Percentiles rank a stretch among this genome's conserved stretches.
Evolutionary conservation across 2,329 filamentous ascomycete genomes (phyloP).

Genomic region (Aspergillus fumigatiaffinis): DNA sequence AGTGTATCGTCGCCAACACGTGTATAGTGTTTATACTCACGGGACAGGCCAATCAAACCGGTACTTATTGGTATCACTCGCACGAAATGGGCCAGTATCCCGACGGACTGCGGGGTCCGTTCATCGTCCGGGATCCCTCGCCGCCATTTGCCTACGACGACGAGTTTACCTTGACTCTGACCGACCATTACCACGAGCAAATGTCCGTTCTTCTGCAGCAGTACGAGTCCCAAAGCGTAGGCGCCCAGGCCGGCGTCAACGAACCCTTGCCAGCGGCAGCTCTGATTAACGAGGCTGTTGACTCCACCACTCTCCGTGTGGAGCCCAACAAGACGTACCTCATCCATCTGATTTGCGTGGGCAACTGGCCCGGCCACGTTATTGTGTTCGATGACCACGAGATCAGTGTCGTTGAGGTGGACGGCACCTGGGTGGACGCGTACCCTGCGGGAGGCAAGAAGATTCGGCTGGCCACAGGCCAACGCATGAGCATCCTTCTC

Average conservation of each 20-base stretch:
- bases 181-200: slow-evolving; percentile 67
- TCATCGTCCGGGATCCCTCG: slow-evolving; percentile 62
- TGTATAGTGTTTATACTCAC: background rate
- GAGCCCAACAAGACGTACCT: slow-evolving; percentile 68
- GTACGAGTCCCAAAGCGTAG: slow-evolving; percentile 40
- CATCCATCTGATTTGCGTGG: slow-evolving; percentile 68
- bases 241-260: slow-evolving; percentile 47
- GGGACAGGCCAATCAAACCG: slow-evolving; percentile 56
- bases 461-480: slow-evolving; percentile 65
- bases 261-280: slow-evolving; percentile 66
- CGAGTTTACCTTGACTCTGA: slow-evolving; percentile 61
- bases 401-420: slow-evolving; percentile 37
- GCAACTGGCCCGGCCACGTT: slow-evolving; percentile 58
- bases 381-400: slow-evolving; percentile 45
- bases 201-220: slow-evolving; percentile 46
- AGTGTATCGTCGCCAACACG: background rate
- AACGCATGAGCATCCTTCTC: slow-evolving; percentile 54
- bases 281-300: slow-evolving; percentile 67
- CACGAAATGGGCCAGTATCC: slow-evolving; percentile 66
- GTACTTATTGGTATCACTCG: slow-evolving; percentile 78
- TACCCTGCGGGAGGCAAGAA: slow-evolving; percentile 50
- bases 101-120: slow-evolving; percentile 62
- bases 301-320: slow-evolving; percentile 53
- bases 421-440: slow-evolving; percentile 32
- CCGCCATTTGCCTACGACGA: slow-evolving; percentile 62